A percentile compares a stretch with the other conserved stretches of the same genome.
Evolutionary conservation across 2,329 filamentous ascomycete species (phyloP).

Genomic region (Pseudogymnoascus sp.): DNA sequence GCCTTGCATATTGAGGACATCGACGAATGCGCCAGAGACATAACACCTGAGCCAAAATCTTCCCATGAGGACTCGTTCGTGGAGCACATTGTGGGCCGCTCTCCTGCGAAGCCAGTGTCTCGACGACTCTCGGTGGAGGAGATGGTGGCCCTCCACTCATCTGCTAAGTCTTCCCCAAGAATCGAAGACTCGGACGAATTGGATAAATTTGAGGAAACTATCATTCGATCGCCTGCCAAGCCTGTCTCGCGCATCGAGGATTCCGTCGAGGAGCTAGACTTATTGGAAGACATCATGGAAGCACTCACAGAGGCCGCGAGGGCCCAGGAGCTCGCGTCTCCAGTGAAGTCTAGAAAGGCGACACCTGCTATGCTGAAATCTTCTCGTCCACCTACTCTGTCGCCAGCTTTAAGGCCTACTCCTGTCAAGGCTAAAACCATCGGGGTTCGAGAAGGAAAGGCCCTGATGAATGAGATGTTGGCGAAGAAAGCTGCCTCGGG

Average conservation of each 20-base stretch:
- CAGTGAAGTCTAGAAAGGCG: conserved; percentile 15
- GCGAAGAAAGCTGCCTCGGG: conserved; percentile 7
- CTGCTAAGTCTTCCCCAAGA: conserved; percentile 30
- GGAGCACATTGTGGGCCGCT: conserved; percentile 30
- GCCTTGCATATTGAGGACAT: neutral
- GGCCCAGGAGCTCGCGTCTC: conserved; percentile 20
- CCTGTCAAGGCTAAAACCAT: neutral
- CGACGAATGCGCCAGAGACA: neutral
- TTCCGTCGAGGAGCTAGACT: conserved; percentile 55
- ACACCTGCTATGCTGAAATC: neutral
- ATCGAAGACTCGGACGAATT: conserved; percentile 56
- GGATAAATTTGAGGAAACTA: conserved; percentile 36
- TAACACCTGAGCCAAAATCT: conserved; percentile 3
- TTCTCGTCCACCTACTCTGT: neutral
- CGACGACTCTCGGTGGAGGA: conserved; percentile 21
- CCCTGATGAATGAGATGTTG: conserved; percentile 2
- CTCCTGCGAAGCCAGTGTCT: conserved; percentile 5
- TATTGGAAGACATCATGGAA: conserved; percentile 55
- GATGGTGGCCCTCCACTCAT: conserved; percentile 21
- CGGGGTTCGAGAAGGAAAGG: conserved; percentile 1
- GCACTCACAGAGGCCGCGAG: conserved; percentile 24
- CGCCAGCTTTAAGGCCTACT: neutral
- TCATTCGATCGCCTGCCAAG: conserved; percentile 29
- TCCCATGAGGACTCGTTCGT: conserved; percentile 29
- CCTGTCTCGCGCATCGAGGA: conserved; percentile 49